Evolutionary conservation across 2,329 filamentous ascomycete species (phyloP), one percentile per base, ranked within the genome.

Genomic region (Colletotrichum paranaense): DNA sequence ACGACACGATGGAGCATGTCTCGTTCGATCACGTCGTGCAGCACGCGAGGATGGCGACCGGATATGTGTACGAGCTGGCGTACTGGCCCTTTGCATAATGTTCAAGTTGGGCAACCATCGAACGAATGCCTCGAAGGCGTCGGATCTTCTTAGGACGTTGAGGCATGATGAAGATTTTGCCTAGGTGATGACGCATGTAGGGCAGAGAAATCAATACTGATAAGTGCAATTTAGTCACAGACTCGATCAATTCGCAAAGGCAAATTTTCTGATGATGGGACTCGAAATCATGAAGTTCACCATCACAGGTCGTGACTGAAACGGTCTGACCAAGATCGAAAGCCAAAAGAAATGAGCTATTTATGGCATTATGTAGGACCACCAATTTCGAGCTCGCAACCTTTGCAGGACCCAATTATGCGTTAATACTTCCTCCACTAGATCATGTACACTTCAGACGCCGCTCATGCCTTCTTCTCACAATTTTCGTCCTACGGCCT

Each of bases 1-100:
- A 92, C 73, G 94, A 95, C 79, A 90, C 89, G 78, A 90, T 95
- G 76, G 88, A 92, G 79, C 91, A 90, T 75, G 83, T 95, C 72
- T 91, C 86, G 78, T 92, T 92, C 79, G 86, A 89, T 76, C 91
- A 93, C 80, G 91, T 92, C 85, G 82, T 91, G 14, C 89, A 93
- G 82, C 91, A 93, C 78, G 90, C 89, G 32, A 84, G 84, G 79
- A 78, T 88, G 77, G 86, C 85, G 6, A 78, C 86, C 22, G 86
- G 85, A 0, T 87, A 86, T 73, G 81, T 81, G 3, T 88, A 87
- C 65, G 86, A 88, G 80, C 77, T 88, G 42, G 83, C 68, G 1
- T 73, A 75, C 46, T 75, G 70, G 70, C 59, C 56, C 1, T 73
- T 73, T 49, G 63, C 63, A 5, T 67, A 35, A 22, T 22, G 2